Evolutionary conservation across 352 stramenopile genomes (phyloP), one percentile per base, ranked within the genome.

Genomic region (Hyaloperonospora brassicae): DNA sequence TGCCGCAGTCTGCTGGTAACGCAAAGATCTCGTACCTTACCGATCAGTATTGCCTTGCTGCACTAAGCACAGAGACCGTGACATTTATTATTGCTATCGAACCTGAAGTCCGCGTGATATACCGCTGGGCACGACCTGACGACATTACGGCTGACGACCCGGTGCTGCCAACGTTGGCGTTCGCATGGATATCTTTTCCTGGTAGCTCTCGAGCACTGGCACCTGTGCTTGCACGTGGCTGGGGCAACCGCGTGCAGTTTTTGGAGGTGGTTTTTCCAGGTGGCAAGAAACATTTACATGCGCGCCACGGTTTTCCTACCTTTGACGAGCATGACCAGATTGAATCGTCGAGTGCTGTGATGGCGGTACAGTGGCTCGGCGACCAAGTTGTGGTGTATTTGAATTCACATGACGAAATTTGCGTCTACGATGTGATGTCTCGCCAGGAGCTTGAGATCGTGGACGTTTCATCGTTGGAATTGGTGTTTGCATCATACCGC

Each of bases 31-130:
- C 81, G 36, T 79, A 89, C 59, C 52, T 93, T 13, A 91, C 81
- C 9, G 84, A 94, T 31, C 80, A 89, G 61, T 94, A 94, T 64
- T 91, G 69, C 47, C 56, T 94, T 9, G 82, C 79, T 27, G 84
- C 84, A 0, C 50, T 93, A 30, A 90, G 78, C 55, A 94, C 87
- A 1, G 87, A 96, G 56, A 96, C 93, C 23, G 87, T 95, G 56
- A 98, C 93, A 2, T 98, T 98, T 70, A 85, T 97, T 21, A 93
- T 98, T 17, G 91, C 91, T 4, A 94, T 98, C 17, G 92, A 98
- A 58, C 95, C 93, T 7, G 88, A 93, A 45, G 91, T 98, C 7
- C 93, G 89, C 51, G 90, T 98, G 10, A 70, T 98, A 34, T 89
- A 98, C 70, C 87, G 90, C 43, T 98, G 95, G 95, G 57, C 80